phyloP scores from a whole-genome alignment of 1,284 basidiomycete species.

The Microbotryum scabiosae region DNA sequence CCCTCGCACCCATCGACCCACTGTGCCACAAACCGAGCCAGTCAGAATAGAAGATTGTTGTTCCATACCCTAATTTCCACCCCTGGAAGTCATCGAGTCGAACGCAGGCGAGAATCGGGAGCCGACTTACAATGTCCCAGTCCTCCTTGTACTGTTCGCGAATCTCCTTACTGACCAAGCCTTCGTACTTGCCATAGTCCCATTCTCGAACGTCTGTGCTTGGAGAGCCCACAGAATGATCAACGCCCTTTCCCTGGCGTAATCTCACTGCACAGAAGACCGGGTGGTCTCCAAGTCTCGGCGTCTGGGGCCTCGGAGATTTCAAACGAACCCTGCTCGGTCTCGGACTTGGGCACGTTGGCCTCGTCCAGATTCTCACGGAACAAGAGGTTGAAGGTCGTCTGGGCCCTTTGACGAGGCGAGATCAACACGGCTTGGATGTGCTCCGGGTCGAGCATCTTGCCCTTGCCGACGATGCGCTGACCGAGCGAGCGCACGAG shows the following conservation, averaged over 20 bases:
- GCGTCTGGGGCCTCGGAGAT: background rate
- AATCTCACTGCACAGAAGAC: background rate
- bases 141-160: constrained; percentile 27
- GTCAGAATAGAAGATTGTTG: constrained; percentile 24
- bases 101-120: too few species aligned
- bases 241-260: background rate
- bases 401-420: constrained; percentile 71
- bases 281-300: too few species aligned
- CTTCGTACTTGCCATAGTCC: constrained; percentile 89
- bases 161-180: constrained; percentile 45
- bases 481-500: constrained; percentile 59
- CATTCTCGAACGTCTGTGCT: constrained; percentile 52
- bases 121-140: constrained; percentile 2
- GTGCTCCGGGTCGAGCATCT: constrained; percentile 67
- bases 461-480: constrained; percentile 63
- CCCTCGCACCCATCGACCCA: constrained; percentile 57
- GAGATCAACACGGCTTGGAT: constrained; percentile 72
- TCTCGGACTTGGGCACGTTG: constrained; percentile 47
- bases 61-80: background rate
- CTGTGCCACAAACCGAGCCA: constrained; percentile 48
- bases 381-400: constrained; percentile 74
- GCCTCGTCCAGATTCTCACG: constrained; percentile 51
- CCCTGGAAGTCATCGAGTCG: background rate
- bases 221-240: constrained; percentile 24
- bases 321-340: background rate